Evolutionary conservation across 768 basidiomycete species (phyloP), one percentile per base, ranked within the genome.

Genomic region (Russula dissimulans): DNA sequence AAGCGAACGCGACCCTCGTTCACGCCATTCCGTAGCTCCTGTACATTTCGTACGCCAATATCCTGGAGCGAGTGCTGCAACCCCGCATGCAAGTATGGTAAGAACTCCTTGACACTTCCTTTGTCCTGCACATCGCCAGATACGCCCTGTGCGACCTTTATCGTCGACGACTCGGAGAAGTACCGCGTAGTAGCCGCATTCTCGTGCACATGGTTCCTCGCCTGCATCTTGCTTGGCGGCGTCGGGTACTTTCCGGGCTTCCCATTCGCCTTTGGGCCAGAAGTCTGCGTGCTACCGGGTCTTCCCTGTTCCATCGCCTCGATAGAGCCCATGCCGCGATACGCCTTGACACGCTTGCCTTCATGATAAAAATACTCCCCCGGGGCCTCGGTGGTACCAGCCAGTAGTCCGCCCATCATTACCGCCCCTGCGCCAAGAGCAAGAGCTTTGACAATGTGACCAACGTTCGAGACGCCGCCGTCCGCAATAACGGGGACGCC

Each of bases 291-390:
- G 8, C 8, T 9, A 2, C 53, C 69, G 3, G 80, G 71, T 63
- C 83, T 85, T 41, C 86, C 85, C 66, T 89, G 84, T 57, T 90
- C 89, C 91, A 93, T 95, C 3, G 92, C 91, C 74, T 95, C 91
- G 69, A 78, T 65, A 39, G 67, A 42, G 18, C 97, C 95, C 97
- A 99, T 99, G 5, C 97, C 97, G 58, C 97, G 87, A 76, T 98
- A 99, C 38, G 95, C 86, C 81, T 99, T 99, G 71, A 98, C 93
- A 50, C 97, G 87, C 78, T 97, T 97, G 64, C 97, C 97, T 65
- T 97, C 95, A 70, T 98, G 95, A 75, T 95, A 99, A 73, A 97
- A 98, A 78, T 97, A 99, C 76, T 98, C 94, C 67, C 97, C 97
- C 0, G 97, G 97, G 0, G 94, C 92, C 73, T 99, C 95, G 63